A percentile compares a stretch with the other conserved stretches of the same genome.
Evolutionary conservation across 805 yeast genomes (phyloP).

Genomic region (Candida orba): DNA sequence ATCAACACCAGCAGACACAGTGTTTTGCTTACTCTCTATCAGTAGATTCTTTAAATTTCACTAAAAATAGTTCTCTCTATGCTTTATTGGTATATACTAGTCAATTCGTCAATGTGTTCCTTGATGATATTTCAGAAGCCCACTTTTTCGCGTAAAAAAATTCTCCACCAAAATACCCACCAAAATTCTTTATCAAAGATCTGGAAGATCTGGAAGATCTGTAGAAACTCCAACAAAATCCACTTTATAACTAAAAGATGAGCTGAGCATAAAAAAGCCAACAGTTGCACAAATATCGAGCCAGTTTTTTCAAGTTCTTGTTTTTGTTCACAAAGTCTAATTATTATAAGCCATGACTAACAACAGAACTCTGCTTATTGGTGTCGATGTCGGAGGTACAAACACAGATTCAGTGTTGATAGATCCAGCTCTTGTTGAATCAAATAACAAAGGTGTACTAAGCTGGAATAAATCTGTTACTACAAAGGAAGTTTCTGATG

Average conservation of each 20-base stretch:
- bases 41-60: background rate
- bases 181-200: too few relatives aligned
- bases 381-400: conserved; percentile 48
- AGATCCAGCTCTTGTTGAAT: conserved; percentile 28
- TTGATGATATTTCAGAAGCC: too few relatives aligned
- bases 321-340: too few relatives aligned
- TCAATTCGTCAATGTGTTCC: too few relatives aligned
- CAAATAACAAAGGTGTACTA: conserved; percentile 29
- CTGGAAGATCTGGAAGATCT: too few relatives aligned
- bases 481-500: conserved; percentile 37
- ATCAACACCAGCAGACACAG: background rate
- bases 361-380: conserved; percentile 26
- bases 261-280: too few relatives aligned
- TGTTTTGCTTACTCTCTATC: background rate
- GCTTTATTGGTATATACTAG: too few relatives aligned
- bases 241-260: too few relatives aligned
- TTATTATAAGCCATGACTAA: conserved; percentile 4
- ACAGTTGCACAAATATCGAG: too few relatives aligned
- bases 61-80: background rate
- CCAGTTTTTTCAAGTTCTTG: too few relatives aligned
- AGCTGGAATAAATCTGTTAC: conserved; percentile 38
- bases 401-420: conserved; percentile 42
- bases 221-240: too few relatives aligned
- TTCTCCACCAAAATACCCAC: background rate
- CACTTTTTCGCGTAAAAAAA: background rate